phyloP scores from a whole-genome alignment of 345 rosid genomes.

The Gossypium australe region DNA sequence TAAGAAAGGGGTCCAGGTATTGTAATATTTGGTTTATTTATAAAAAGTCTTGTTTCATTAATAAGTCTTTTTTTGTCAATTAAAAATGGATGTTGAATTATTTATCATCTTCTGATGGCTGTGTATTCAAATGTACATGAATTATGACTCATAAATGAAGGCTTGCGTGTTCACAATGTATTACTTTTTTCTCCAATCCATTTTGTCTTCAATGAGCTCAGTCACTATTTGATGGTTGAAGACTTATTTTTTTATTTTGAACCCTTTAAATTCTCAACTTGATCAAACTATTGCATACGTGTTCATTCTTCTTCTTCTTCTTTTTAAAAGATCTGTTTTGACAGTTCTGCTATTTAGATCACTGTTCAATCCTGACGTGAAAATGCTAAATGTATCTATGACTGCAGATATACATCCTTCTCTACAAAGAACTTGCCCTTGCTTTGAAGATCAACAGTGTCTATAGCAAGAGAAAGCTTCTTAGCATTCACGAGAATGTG shows the following conservation, averaged over 20 bases:
- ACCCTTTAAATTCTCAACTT: not conserved
- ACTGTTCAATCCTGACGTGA: not conserved
- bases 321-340: not conserved
- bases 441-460: conserved; percentile 97
- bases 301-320: not conserved
- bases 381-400: not conserved
- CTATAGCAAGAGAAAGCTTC: conserved; percentile 91
- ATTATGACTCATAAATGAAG: not conserved
- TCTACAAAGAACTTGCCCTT: conserved; percentile 97
- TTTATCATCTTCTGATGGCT: not conserved
- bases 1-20: conserved; percentile 96
- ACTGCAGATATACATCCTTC: conserved; percentile 87
- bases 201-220: not conserved
- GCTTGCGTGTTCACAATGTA: not conserved
- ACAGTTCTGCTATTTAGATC: not conserved
- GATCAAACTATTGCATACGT: not conserved
- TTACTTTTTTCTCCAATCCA: not conserved
- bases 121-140: not conserved
- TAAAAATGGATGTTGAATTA: not conserved
- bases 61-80: conserved; percentile 1
- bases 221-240: not conserved
- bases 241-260: not conserved
- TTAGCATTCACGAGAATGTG: conserved; percentile 94
- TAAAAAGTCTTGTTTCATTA: not conserved
- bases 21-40: not conserved